These are phyloP conservation scores for Calocybe cyanea DNA, from an alignment of 768 basidiomycete genomes.

Conservation along the genomic window DNA sequence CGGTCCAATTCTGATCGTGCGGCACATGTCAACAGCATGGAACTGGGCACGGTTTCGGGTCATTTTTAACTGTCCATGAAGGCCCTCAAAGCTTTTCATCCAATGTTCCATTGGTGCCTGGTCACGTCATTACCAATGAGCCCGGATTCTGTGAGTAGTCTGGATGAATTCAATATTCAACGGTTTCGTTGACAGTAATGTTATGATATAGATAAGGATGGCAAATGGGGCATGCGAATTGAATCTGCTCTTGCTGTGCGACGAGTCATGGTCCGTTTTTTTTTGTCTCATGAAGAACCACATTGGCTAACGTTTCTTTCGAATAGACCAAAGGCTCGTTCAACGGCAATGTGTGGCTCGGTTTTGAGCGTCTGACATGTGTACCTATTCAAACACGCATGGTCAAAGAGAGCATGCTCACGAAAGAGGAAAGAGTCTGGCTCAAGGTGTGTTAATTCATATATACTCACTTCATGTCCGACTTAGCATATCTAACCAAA, in stretches of 20 bases:
- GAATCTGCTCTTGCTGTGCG: constrained; percentile 83
- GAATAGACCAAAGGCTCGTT: constrained; percentile 67
- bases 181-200: constrained; percentile 13
- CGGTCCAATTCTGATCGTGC: constrained; percentile 8
- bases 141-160: constrained; percentile 82
- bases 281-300: too few species aligned
- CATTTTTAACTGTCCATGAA: constrained; percentile 83
- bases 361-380: constrained; percentile 89
- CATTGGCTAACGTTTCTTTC: background rate
- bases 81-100: constrained; percentile 78
- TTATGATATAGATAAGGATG: constrained; percentile 71
- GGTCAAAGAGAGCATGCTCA: constrained; percentile 81
- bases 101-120: constrained; percentile 67
- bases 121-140: constrained; percentile 92
- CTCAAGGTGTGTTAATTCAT: constrained; percentile 50
- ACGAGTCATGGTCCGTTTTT: constrained; percentile 47
- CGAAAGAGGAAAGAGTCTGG: constrained; percentile 86
- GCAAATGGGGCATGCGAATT: constrained; percentile 86
- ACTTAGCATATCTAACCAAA: background rate
- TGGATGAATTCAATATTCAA: constrained; percentile 7
- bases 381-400: constrained; percentile 92
- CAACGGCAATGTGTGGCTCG: constrained; percentile 77
- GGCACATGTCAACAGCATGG: constrained; percentile 57
- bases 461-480: background rate
- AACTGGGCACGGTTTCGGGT: constrained; percentile 88